Evolutionary conservation across 768 basidiomycete genomes (phyloP), one percentile per base, ranked within the genome.

Genomic region (Lactifluus pinguis): DNA sequence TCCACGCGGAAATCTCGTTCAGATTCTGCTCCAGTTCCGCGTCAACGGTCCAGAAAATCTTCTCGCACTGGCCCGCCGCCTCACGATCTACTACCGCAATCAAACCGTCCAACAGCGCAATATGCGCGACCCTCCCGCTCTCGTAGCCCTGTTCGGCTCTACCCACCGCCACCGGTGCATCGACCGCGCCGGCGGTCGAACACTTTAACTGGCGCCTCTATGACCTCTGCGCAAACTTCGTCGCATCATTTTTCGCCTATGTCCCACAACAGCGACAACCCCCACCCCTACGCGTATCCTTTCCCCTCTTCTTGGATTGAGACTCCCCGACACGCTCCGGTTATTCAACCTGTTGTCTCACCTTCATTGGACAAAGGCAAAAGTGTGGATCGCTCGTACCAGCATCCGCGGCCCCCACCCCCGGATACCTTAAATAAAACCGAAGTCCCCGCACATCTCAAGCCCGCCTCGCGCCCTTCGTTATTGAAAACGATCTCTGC

Each of bases 401-500:
- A 5, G 62, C 48, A 60, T 65, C 60, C 63, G 17, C 65, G 51
- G 1, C 62, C 55, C 1, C 65, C 58, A 2, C 54, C 61, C 30
- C 21, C 42, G n/a, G 55, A 48, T 15, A 53, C 62, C 15, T 67
- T 87, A 59, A 83, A 81, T 68, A 76, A 72, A 50, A 42, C 59
- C 32, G 48, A 53, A 17, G 69, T 49, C 68, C 74, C 68, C 21
- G 69, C 55, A 59, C 72, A 63, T 66, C 71, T 63, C 60, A 70
- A 68, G 45, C 69, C 71, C 36, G 68, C 68, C 34, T 66, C 66
- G 13, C 62, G 67, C 51, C 65, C 38, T 36, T 71, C 72, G 55
- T 69, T 87, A 50, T 82, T 83, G 68, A 76, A 73, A 17, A 85
- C 84, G 19, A 73, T 78, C 8, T 90, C 87, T 1, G 83, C 85